Conservation (phyloP, 2,329 filamentous ascomycete species). For the Pestalotiopsis sp. region DNA sequence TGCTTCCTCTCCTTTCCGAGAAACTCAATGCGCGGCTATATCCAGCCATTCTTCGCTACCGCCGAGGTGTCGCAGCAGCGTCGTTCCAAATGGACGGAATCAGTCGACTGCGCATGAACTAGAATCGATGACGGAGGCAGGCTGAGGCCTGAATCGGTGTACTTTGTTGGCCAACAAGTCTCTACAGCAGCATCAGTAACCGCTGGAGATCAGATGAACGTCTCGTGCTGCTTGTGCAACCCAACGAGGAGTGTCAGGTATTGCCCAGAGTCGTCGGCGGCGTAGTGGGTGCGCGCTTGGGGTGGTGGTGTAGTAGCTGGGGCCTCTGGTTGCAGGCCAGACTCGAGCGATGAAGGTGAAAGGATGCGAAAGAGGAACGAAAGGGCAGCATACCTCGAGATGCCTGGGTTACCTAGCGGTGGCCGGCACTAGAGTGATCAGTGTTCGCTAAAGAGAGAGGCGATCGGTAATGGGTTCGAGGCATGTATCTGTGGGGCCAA, state of each 20-base stretch:
- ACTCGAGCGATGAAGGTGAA: not conserved
- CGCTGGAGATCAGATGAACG: slow-evolving; percentile 6
- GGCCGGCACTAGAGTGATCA: not conserved
- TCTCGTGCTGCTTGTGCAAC: slow-evolving; percentile 1
- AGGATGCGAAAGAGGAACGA: not conserved
- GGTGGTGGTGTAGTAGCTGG: not conserved
- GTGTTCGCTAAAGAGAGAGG: not conserved
- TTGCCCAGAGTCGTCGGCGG: not conserved
- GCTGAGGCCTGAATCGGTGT: not conserved
- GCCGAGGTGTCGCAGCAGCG: not conserved
- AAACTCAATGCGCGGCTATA: slow-evolving; percentile 58
- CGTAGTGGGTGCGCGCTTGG: not conserved
- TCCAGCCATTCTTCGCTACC: slow-evolving; percentile 36
- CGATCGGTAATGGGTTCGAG: slow-evolving; percentile 3
- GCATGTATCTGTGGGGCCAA: slow-evolving; percentile 1
- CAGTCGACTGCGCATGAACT: not conserved
- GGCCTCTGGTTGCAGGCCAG: not conserved
- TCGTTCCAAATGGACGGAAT: not conserved
- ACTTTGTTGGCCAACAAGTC: not conserved
- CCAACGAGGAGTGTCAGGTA: not conserved
- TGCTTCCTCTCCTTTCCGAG: slow-evolving; percentile 62
- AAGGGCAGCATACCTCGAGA: not conserved
- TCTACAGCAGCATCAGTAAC: slow-evolving; percentile 1
- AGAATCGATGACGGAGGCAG: not conserved
- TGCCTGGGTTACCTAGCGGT: not conserved